These are phyloP conservation scores for Bacidia gigantensis DNA, from an alignment of 495 filamentous ascomycete species.

Conservation along the genomic window DNA sequence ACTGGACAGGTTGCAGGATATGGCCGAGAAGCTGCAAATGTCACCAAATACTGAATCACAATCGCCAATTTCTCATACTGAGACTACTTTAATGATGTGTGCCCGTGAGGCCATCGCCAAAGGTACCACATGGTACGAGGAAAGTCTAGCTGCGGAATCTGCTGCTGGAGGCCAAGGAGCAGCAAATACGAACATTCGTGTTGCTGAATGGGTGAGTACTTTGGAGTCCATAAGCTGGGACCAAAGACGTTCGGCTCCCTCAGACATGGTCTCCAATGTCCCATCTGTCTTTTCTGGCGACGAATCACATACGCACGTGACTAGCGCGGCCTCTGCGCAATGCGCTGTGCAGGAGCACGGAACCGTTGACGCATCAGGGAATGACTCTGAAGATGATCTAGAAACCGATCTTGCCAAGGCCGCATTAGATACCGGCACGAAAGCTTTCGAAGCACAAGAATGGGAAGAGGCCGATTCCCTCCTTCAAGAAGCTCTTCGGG, in stretches of 20 bases:
- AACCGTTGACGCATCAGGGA: slow-evolving; percentile 7
- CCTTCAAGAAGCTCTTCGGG: slow-evolving; percentile 21
- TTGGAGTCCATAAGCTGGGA: slow-evolving; percentile 5
- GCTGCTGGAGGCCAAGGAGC: slow-evolving; percentile 1
- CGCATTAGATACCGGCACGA: slow-evolving; percentile 18
- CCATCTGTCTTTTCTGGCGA: slow-evolving; percentile 9
- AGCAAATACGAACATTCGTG: slow-evolving; percentile 6
- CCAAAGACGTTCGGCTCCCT: slow-evolving; percentile 5
- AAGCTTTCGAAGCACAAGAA: slow-evolving; percentile 20
- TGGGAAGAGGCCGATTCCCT: slow-evolving; percentile 21
- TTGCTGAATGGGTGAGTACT: slow-evolving; percentile 6
- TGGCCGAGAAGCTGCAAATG: slow-evolving; percentile 2
- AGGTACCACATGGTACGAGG: slow-evolving; percentile 5
- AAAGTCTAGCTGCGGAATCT: slow-evolving; percentile 1
- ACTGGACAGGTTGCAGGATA: slow-evolving; percentile 5
- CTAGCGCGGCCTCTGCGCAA: slow-evolving; percentile 15
- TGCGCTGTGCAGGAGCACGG: slow-evolving; percentile 11
- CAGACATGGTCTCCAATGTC: slow-evolving; percentile 8
- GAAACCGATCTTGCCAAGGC: slow-evolving; percentile 21
- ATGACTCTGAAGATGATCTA: slow-evolving; percentile 11
- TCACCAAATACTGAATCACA: neutral
- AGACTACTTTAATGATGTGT: slow-evolving; percentile 4
- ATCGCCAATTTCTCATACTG: neutral
- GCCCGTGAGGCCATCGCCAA: slow-evolving; percentile 5
- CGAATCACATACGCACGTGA: slow-evolving; percentile 10